These are phyloP conservation scores for Nadsonia commutata DNA, from an alignment of 1,139 yeast genomes.

Conservation along the genomic window DNA sequence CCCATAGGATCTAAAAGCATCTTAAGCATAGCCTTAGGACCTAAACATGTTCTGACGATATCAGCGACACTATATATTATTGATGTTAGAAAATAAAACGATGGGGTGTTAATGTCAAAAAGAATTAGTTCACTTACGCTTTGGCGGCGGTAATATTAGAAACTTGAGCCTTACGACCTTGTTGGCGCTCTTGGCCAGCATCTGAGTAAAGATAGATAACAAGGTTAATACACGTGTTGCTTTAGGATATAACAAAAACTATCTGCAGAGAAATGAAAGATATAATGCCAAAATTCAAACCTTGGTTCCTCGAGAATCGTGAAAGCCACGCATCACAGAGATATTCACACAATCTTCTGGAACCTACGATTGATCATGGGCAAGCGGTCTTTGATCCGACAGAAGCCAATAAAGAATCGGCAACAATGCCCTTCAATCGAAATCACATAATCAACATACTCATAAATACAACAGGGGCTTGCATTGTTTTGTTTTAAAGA, in stretches of 20 bases:
- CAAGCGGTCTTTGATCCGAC: no score
- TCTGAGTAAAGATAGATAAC: constrained; percentile 22
- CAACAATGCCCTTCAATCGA: no score
- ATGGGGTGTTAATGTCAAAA: constrained; percentile 1
- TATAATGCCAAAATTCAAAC: no score
- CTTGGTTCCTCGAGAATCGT: no score
- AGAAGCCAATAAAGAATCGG: no score
- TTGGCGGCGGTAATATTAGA: constrained; percentile 97
- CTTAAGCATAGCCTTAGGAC: constrained; percentile 98
- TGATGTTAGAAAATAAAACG: constrained; percentile 1
- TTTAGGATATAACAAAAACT: not conserved
- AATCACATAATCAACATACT: constrained; percentile 28
- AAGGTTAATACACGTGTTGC: not conserved
- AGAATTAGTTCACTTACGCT: constrained; percentile 30
- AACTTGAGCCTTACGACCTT: constrained; percentile 94
- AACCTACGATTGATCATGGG: not conserved
- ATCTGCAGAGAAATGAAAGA: no score
- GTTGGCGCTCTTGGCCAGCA: constrained; percentile 84
- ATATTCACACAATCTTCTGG: not conserved
- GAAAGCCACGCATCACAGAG: no score
- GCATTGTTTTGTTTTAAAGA: constrained; percentile 27
- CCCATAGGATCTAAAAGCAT: constrained; percentile 99
- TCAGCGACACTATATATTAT: constrained; percentile 48
- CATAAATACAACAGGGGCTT: constrained; percentile 63
- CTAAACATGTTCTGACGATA: constrained; percentile 91